Evolutionary conservation across 2,329 filamentous ascomycete genomes (phyloP).

Genomic region (Alternaria sp.): DNA sequence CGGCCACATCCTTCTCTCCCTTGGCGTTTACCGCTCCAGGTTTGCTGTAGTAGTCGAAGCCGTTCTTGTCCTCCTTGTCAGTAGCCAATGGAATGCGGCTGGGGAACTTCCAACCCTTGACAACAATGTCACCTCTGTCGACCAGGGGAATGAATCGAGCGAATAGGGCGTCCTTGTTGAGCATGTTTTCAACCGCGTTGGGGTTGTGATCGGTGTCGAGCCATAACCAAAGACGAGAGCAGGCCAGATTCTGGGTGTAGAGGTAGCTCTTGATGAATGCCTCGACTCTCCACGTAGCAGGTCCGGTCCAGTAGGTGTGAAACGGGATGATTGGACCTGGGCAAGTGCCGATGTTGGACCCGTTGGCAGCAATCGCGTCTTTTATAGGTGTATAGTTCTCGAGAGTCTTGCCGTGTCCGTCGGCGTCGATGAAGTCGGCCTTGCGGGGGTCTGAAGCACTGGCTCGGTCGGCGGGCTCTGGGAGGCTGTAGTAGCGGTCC

Average conservation of each 20-base stretch:
- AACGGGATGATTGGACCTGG: slow-evolving; percentile 65
- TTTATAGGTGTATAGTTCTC: slow-evolving; percentile 49
- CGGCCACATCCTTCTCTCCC: slow-evolving; percentile 57
- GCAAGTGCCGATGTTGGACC: slow-evolving; percentile 58
- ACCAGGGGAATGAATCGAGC: slow-evolving; percentile 64
- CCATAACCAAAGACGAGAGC: slow-evolving; percentile 64
- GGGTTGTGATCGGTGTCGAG: slow-evolving; percentile 63
- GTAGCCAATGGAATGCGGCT: slow-evolving; percentile 61
- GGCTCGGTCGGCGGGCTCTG: slow-evolving; percentile 51
- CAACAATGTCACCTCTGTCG: slow-evolving; percentile 61
- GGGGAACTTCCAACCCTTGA: slow-evolving; percentile 65
- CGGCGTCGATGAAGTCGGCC: slow-evolving; percentile 55
- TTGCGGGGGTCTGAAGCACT: slow-evolving; percentile 54
- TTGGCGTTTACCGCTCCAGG: slow-evolving; percentile 55
- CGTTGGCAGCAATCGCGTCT: slow-evolving; percentile 50
- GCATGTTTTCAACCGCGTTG: slow-evolving; percentile 61
- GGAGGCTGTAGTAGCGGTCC: slow-evolving; percentile 61
- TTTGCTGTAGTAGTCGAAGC: slow-evolving; percentile 60
- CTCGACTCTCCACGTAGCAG: slow-evolving; percentile 66
- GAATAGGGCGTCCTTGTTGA: slow-evolving; percentile 62
- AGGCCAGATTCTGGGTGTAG: slow-evolving; percentile 65
- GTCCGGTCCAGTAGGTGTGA: slow-evolving; percentile 66
- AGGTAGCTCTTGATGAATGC: slow-evolving; percentile 66
- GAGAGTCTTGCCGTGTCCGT: slow-evolving; percentile 53
- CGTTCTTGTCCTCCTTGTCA: slow-evolving; percentile 58